Evolutionary conservation across 345 rosid species (phyloP).

Genomic region (Citrus trifoliata): DNA sequence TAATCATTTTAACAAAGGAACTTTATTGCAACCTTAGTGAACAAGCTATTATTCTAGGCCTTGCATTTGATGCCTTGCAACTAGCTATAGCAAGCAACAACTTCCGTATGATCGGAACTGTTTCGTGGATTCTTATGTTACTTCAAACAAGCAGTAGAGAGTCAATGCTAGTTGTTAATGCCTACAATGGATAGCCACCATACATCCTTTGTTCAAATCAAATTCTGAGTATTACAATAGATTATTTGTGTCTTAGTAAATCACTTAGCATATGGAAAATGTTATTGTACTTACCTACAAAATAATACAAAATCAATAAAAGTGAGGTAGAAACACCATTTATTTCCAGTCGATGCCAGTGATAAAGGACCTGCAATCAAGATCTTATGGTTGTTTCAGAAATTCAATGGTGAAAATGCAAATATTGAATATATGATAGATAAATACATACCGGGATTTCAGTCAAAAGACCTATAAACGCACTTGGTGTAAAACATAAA

Average conservation of each 20-base stretch:
- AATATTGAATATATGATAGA: conserved; percentile 1
- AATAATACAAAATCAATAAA: conserved; percentile 46
- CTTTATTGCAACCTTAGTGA: neutral
- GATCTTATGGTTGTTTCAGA: neutral
- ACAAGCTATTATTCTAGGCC: neutral
- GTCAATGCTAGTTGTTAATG: neutral
- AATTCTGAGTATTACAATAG: neutral
- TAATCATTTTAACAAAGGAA: neutral
- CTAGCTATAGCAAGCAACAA: neutral
- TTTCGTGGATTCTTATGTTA: neutral
- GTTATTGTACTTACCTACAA: conserved; percentile 45
- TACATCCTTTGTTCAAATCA: neutral
- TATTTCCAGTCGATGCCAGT: conserved; percentile 30
- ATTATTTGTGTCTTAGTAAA: neutral
- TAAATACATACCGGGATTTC: conserved; percentile 47
- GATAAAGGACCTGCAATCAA: conserved; percentile 49
- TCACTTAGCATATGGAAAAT: neutral
- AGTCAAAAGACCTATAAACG: conserved; percentile 46
- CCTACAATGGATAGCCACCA: neutral
- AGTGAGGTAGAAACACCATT: conserved; percentile 31
- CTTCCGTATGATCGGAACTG: neutral
- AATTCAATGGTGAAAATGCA: neutral
- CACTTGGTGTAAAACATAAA: conserved; percentile 52
- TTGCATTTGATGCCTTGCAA: neutral
- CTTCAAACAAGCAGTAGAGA: neutral